Percentiles rank a stretch among this genome's conserved stretches.
These are phyloP conservation scores for Cryptococcus hybrid DNA, from an alignment of 1,284 basidiomycete species.

Conservation along the genomic window DNA sequence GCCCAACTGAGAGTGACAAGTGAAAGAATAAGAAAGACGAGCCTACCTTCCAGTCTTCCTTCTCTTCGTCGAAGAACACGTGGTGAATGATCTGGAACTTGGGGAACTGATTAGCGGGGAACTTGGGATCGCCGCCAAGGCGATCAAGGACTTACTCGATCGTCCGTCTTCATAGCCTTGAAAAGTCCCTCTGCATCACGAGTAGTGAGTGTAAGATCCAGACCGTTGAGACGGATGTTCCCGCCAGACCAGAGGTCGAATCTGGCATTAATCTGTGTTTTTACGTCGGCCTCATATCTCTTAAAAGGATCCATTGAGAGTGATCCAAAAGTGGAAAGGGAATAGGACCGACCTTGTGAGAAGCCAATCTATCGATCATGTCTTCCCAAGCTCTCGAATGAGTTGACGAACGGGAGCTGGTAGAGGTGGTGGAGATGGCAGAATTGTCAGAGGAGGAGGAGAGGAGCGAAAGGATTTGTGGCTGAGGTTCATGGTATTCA, in stretches of 20 bases:
- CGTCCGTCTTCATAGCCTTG: slow-evolving; percentile 24
- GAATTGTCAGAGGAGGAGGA: slow-evolving; percentile 5
- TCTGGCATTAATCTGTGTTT: slow-evolving; percentile 22
- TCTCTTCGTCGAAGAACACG: slow-evolving; percentile 33
- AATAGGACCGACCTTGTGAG: slow-evolving; percentile 24
- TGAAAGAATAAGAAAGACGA: background rate
- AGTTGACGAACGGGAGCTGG: slow-evolving; percentile 22
- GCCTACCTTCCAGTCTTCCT: slow-evolving; percentile 45
- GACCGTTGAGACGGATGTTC: slow-evolving; percentile 33
- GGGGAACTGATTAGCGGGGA: background rate
- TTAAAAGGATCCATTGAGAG: background rate
- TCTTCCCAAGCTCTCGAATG: slow-evolving; percentile 32
- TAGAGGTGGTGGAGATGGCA: slow-evolving; percentile 13
- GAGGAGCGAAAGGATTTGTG: slow-evolving; percentile 12
- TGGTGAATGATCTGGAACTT: slow-evolving; percentile 37
- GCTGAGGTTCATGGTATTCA: background rate
- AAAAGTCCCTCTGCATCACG: slow-evolving; percentile 31
- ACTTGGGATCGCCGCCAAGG: background rate
- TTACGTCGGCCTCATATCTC: slow-evolving; percentile 1
- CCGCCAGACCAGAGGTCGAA: slow-evolving; percentile 44
- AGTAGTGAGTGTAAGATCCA: slow-evolving; percentile 31
- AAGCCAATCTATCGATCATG: slow-evolving; percentile 32
- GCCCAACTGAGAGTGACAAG: background rate
- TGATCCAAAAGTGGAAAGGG: background rate
- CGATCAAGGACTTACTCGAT: slow-evolving; percentile 23